phyloP scores from a whole-genome alignment of 148 eudicot species.

The Spergularia bocconei region DNA sequence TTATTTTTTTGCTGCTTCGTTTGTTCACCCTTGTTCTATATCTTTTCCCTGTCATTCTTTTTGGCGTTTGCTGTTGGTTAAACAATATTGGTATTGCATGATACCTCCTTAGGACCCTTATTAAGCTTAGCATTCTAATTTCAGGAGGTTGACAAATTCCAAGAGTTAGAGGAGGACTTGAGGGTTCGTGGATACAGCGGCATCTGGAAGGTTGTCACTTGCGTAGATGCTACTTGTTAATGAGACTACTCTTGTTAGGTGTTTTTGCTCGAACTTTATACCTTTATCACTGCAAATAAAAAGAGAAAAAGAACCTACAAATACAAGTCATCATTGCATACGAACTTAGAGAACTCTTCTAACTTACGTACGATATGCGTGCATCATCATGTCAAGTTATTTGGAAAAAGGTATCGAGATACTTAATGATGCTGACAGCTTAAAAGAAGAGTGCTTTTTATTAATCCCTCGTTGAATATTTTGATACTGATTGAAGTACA shows the following conservation, averaged over 20 bases:
- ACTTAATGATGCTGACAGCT: not conserved
- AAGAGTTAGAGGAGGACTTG: slow-evolving; percentile 68
- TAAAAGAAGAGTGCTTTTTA: not conserved
- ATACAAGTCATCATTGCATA: not conserved
- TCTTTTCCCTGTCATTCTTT: not conserved
- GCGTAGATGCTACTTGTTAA: slow-evolving; percentile 10
- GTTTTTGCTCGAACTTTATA: slow-evolving; percentile 18
- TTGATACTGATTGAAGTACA: not conserved
- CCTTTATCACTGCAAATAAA: not conserved
- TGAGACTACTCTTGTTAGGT: not conserved
- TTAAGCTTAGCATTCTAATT: slow-evolving; percentile 19
- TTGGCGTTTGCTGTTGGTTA: not conserved
- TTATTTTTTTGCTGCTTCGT: not conserved
- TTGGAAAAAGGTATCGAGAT: not conserved
- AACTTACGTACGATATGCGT: no score
- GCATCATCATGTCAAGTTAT: not conserved
- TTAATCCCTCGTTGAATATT: not conserved
- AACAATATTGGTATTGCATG: not conserved
- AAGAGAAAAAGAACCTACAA: not conserved
- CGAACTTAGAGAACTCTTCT: not conserved
- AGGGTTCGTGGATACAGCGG: slow-evolving; percentile 76
- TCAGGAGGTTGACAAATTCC: slow-evolving; percentile 93
- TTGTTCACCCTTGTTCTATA: not conserved
- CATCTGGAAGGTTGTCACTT: slow-evolving; percentile 75
- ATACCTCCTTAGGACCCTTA: not conserved